phyloP scores from a whole-genome alignment of 2,329 filamentous ascomycete genomes.

The Cercospora sp. region DNA sequence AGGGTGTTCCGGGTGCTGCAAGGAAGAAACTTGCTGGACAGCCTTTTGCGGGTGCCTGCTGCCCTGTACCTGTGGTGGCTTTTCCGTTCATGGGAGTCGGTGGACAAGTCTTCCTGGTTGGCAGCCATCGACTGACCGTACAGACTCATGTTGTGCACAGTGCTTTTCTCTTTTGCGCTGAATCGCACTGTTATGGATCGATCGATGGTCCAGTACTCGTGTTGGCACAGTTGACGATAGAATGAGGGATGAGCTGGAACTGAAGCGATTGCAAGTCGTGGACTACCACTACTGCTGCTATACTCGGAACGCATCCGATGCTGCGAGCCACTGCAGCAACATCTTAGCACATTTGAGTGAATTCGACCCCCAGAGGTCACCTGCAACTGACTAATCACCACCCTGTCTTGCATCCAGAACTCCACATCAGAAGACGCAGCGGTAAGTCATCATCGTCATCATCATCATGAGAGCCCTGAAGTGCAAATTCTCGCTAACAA shows the following conservation, averaged over 20 bases:
- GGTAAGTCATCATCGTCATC: not conserved
- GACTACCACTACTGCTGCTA: not conserved
- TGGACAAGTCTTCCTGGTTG: not conserved
- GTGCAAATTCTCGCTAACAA: not conserved
- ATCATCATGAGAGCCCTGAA: not conserved
- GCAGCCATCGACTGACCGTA: not conserved
- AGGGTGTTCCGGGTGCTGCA: not conserved
- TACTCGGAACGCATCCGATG: not conserved
- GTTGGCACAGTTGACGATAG: not conserved
- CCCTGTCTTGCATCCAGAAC: not conserved
- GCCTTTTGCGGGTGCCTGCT: not conserved
- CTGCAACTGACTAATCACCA: not conserved
- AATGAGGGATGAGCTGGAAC: no score
- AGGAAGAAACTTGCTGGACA: not conserved
- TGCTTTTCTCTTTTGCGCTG: not conserved
- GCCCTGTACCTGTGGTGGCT: not conserved
- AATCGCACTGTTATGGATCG: not conserved
- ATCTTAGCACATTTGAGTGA: not conserved
- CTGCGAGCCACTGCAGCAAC: not conserved
- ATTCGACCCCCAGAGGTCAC: not conserved
- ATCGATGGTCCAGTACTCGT: not conserved
- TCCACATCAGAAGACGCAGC: not conserved
- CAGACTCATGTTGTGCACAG: not conserved
- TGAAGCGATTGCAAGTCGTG: not conserved
- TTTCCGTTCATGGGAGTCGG: not conserved